Base-by-base conservation (phyloP, 2,329 filamentous ascomycete species). In the Xylaria hypoxylon region DNA sequence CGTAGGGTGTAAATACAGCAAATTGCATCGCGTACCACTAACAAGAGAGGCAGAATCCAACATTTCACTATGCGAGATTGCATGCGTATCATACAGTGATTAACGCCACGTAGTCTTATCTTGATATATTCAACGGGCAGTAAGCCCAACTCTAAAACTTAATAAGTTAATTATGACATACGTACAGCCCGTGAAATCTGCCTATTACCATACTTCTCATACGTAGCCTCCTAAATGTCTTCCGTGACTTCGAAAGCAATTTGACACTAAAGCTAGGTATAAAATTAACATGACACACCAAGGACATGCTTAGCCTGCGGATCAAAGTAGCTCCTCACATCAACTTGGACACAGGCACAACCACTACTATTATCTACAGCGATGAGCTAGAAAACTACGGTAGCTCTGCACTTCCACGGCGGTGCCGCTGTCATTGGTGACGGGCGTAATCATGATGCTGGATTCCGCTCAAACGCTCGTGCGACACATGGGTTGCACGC, bases 371-470 rank as follows among this genome's bases (percentile, higher is more conserved):
- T 40, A 10, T 50, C 58, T 13, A 33, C 24, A 5, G 22, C 13
- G 6, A 44, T 15, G 7, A 40, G 57, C 38, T 31, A 38, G 51
- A 67, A 62, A 31, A 51, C 17, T 10, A 59, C 67, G 38, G 50
- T 70, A 19, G 64, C 67, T 8, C 67, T 79, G 33, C 77, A 79
- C 45, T 70, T 79, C 47, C 77, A 79, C 60, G 77, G 77, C 26
- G 76, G 77, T 8, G 77, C 69, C 22, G 78, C 72, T 64, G 74
- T 76, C 15, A 67, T 79, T 15, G 76, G 76, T 11, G 70, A 72
- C 33, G 76, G 77, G 2, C 76, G 77, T 11, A 76, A 77, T 51
- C 53, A 47, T 2, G 75, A 76, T 64, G 72, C 72, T 2, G 75
- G 73, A 10, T 78, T 71, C 62, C 40, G 72, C 44, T 61, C 71